phyloP scores from a whole-genome alignment of 1,139 yeast species.

The Taphrina deformans region DNA sequence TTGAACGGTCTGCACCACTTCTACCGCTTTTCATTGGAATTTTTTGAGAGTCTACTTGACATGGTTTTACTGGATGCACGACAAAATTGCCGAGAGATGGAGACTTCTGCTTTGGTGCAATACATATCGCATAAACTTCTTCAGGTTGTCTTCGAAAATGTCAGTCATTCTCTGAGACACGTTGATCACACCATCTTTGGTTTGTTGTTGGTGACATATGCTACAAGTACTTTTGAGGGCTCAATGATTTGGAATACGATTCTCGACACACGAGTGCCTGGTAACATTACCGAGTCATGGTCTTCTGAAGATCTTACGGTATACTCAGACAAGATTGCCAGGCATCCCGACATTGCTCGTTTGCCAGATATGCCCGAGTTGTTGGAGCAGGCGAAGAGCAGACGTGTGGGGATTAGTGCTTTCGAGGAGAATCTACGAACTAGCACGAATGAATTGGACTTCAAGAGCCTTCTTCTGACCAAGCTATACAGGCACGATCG shows the following conservation, averaged over 20 bases:
- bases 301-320: background rate
- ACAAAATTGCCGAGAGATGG: slow-evolving; percentile 22
- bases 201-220: slow-evolving; percentile 44
- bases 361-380: background rate
- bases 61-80: slow-evolving; percentile 46
- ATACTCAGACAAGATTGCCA: background rate
- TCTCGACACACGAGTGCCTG: background rate
- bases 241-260: background rate
- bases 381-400: background rate
- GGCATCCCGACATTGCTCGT: background rate
- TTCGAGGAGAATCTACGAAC: background rate
- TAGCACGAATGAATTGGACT: background rate
- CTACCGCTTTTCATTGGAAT: slow-evolving; percentile 61
- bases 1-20: slow-evolving; percentile 52
- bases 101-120: slow-evolving; percentile 40
- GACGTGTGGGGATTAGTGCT: background rate
- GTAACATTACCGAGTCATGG: background rate
- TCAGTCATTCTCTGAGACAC: slow-evolving; percentile 56
- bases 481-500: slow-evolving; percentile 41
- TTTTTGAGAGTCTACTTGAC: slow-evolving; percentile 51
- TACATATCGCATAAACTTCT: slow-evolving; percentile 50
- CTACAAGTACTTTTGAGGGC: background rate
- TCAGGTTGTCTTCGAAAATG: slow-evolving; percentile 51
- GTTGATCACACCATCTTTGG: slow-evolving; percentile 55
- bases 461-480: slow-evolving; percentile 33